phyloP scores from a whole-genome alignment of 441 rosid species.

The Caryocar brasiliense region DNA sequence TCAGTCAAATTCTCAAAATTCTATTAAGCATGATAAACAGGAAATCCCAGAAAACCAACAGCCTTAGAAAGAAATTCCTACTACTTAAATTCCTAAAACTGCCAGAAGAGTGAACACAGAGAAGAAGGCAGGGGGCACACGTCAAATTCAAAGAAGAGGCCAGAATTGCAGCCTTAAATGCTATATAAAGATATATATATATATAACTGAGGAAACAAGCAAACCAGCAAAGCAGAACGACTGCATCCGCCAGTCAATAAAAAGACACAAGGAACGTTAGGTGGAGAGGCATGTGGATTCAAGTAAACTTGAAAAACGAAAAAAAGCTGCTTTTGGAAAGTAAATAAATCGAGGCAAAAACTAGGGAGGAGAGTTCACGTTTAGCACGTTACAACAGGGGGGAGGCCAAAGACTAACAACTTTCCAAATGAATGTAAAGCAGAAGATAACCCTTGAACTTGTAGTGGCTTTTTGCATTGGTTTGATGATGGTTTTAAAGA shows the following conservation, averaged over 20 bases:
- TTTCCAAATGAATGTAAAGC: no score
- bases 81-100: not conserved
- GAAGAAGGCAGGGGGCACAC: not conserved
- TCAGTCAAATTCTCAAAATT: not conserved
- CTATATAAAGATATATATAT: constrained; percentile 4
- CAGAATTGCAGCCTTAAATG: not conserved
- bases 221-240: not conserved
- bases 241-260: constrained; percentile 13
- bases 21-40: no score
- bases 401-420: no score
- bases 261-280: constrained; percentile 13
- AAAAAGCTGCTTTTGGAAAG: not conserved
- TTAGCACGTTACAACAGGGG: not conserved
- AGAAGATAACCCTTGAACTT: no score
- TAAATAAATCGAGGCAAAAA: not conserved
- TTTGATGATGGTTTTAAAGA: no score
- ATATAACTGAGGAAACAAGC: not conserved
- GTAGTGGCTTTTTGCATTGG: no score
- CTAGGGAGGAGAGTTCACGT: not conserved
- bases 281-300: not conserved
- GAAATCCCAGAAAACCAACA: not conserved
- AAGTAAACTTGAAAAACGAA: no score
- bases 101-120: not conserved
- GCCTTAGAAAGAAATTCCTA: not conserved
- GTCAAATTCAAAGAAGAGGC: not conserved